These are phyloP conservation scores for Candida freyschussii DNA, from an alignment of 1,139 yeast genomes.

Conservation along the genomic window DNA sequence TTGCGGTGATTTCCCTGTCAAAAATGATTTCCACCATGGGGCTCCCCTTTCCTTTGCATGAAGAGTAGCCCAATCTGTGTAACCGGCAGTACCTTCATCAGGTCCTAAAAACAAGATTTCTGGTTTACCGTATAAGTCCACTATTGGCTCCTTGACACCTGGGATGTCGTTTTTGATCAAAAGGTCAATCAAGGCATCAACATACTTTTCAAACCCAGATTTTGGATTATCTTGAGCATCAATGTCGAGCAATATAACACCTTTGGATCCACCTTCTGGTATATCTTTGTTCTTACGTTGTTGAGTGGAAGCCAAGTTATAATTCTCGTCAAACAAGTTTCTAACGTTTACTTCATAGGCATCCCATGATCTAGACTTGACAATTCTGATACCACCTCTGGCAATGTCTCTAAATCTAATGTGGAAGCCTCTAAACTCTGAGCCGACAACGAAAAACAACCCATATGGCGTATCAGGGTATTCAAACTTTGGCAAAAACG, in stretches of 20 bases:
- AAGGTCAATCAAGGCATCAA: conserved; percentile 85
- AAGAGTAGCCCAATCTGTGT: conserved; percentile 97
- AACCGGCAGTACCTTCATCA: conserved; percentile 95
- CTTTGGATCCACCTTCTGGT: conserved; percentile 99
- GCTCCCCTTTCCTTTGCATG: conserved; percentile 94
- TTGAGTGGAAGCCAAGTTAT: conserved; percentile 92
- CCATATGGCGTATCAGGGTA: conserved; percentile 93
- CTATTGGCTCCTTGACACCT: conserved; percentile 62
- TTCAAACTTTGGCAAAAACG: conserved; percentile 76
- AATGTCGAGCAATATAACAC: conserved; percentile 80
- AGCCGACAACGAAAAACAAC: conserved; percentile 93
- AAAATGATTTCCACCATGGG: conserved; percentile 98
- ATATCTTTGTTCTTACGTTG: conserved; percentile 97
- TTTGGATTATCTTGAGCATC: conserved; percentile 78
- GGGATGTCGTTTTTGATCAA: conserved; percentile 39
- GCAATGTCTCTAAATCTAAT: conserved; percentile 96
- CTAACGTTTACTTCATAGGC: conserved; percentile 83
- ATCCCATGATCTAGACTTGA: conserved; percentile 79
- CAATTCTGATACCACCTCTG: conserved; percentile 97
- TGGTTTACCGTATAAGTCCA: conserved; percentile 76
- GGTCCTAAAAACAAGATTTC: conserved; percentile 97
- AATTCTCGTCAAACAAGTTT: conserved; percentile 92
- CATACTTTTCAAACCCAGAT: conserved; percentile 87
- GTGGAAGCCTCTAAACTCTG: conserved; percentile 97
- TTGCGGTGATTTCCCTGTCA: conserved; percentile 90